Conservation (phyloP, 2,329 filamentous ascomycete species). For the Diaporthe destruens region DNA sequence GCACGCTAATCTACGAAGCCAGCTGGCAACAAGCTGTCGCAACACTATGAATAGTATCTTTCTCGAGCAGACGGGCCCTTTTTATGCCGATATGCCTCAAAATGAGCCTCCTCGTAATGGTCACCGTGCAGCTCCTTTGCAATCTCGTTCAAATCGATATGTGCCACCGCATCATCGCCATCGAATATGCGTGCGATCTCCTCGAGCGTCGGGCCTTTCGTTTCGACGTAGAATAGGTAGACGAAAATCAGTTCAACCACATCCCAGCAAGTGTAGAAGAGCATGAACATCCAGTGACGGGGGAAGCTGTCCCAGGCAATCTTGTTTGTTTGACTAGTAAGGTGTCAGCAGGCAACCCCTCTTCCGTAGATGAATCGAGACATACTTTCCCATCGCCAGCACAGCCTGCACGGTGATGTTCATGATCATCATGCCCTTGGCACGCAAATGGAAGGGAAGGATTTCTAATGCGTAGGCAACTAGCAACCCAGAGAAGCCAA, state of each 20-base stretch:
- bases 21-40: neutral
- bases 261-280: constrained; percentile 76
- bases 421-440: constrained; percentile 73
- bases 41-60: constrained; percentile 36
- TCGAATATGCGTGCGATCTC: constrained; percentile 80
- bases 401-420: constrained; percentile 73
- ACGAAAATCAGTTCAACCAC: constrained; percentile 71
- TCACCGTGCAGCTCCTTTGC: constrained; percentile 64
- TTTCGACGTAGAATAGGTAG: constrained; percentile 77
- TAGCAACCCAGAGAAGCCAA: constrained; percentile 70
- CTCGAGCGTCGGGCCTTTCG: constrained; percentile 77
- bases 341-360: neutral
- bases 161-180: constrained; percentile 69
- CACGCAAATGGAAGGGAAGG: constrained; percentile 68
- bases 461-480: constrained; percentile 71
- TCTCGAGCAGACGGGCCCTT: constrained; percentile 38
- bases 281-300: constrained; percentile 74
- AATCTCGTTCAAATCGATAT: constrained; percentile 67
- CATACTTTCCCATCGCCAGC: constrained; percentile 71
- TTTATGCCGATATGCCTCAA: constrained; percentile 34
- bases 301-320: constrained; percentile 71
- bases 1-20: neutral
- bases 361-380: constrained; percentile 42
- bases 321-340: constrained; percentile 69
- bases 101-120: constrained; percentile 49